Evolutionary conservation across 2,329 filamentous ascomycete genomes (phyloP), one percentile per base, ranked within the genome.

Genomic region (Hirsutella minnesotensis): DNA sequence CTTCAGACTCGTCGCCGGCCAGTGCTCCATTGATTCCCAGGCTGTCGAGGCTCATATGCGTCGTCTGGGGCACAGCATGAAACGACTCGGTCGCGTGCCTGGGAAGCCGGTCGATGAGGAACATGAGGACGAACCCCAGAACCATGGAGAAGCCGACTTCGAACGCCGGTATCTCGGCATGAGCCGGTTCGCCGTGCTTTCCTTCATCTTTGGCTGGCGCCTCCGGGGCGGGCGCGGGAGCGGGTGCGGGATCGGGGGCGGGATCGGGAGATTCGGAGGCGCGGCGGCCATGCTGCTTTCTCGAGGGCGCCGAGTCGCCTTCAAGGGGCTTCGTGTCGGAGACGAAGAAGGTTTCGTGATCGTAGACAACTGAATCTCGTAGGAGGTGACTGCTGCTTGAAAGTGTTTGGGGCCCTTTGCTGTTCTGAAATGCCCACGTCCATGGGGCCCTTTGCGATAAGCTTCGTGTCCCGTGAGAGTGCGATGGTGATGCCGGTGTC

Each of bases 81-180:
- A 85, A 66, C 34, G 73, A 71, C 18, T 85, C 73, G 1, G 75
- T 74, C 5, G 81, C 78, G 57, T 88, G 83, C 34, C 79, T 78
- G 8, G 88, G 87, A 9, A 94, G 65, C 41, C 86, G 81, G 63
- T 98, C 90, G 56, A 98, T 83, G 19, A 98, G 75, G 58, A 95
- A 96, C 92, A 98, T 98, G 50, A 95, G 74, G 44, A 95, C 79
- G 62, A 96, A 98, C 12, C 92, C 92, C 15, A 86, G 68, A 43
- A 94, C 79, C 41, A 98, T 69, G 2, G 89, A 86, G 42, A 96
- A 72, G 5, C 92, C 92, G 45, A 98, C 84, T 64, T 86, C 92
- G 50, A 81, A 79, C 0, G 75, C 70, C 60, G 88, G 75, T 68
- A 77, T 62, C 37, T 69, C 65, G 9, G 46, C 37, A 38, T 59